Base-by-base conservation (phyloP, 2,329 filamentous ascomycete species). In the Tympanopsis confertula region DNA sequence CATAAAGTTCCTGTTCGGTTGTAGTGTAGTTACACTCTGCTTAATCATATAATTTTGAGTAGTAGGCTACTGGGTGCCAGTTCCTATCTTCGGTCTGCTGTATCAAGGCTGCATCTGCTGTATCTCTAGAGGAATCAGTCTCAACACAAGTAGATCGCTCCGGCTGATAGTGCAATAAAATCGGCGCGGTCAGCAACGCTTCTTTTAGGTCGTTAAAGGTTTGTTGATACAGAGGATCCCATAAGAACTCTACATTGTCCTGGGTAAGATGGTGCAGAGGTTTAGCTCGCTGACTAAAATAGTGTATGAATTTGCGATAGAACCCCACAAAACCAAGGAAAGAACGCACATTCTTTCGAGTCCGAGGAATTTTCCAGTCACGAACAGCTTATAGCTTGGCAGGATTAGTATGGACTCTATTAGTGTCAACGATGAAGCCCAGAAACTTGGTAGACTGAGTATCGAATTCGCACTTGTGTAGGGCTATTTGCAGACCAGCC, bases 261-360 rank as follows among this genome's bases (percentile, higher is more conserved):
- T 39, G 41, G 4, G 37, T 49, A 1, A 50, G 38, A 2, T 35
- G 13, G 7, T 30, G 40, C 3, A 54, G 29, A 2, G 45, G 45
- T 24, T 20, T 36, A 1, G 38, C 40, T 5, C 53, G 43, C 2
- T 33, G 22, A 3, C 39, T 46, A 36, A 49, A 55, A 3, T 43
- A 28, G 5, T 44, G 19, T 13, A 58, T 50, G 36, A 57, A 57
- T 5, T 42, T 24, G 4, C 49, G 40, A 41, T 59, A 58, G 39
- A 53, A 58, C 30, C 58, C 57, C 3, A 38, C 42, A 33, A 59
- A 55, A 7, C 52, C 48, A n/a, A 58, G 15, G 39, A 58, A 57
- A 1, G 30, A 38, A 41, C 47, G 43, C 3, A 50, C 45, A 14
- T 42, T 44, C 19, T 44, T 44, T 3, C 50, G 37, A 4, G 13